Conservation (phyloP, 2,329 filamentous ascomycete species). For the Neurospora crassa region DNA sequence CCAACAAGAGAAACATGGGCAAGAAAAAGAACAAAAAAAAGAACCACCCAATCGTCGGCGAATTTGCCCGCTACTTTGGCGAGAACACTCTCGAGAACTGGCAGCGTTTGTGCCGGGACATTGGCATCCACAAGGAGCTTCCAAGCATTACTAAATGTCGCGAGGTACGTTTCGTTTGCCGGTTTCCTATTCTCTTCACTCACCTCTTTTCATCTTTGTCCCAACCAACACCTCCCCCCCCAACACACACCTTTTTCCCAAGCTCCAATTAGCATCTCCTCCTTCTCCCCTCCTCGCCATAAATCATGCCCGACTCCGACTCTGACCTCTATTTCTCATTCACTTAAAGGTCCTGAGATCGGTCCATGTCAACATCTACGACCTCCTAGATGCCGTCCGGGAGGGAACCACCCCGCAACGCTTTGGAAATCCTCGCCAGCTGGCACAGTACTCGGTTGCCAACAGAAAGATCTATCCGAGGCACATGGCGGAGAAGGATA, state of each 20-base stretch:
- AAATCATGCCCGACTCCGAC: background rate
- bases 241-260: no score
- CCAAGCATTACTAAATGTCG: slow-evolving; percentile 35
- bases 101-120: slow-evolving; percentile 34
- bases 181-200: background rate
- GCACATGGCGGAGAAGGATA: slow-evolving; percentile 25
- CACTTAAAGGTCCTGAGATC: slow-evolving; percentile 27
- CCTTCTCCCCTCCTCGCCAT: no score
- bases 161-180: slow-evolving; percentile 25
- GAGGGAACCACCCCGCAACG: slow-evolving; percentile 16
- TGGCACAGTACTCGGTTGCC: slow-evolving; percentile 27
- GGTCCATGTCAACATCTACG: slow-evolving; percentile 39
- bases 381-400: slow-evolving; percentile 30
- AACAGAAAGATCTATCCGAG: slow-evolving; percentile 35
- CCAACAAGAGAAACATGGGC: slow-evolving; percentile 4
- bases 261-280: background rate
- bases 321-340: background rate
- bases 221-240: no score
- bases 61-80: slow-evolving; percentile 24
- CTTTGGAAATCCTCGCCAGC: slow-evolving; percentile 24
- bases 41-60: background rate
- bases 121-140: slow-evolving; percentile 29
- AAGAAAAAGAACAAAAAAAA: background rate
- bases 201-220: background rate
- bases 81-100: slow-evolving; percentile 29